Percentiles rank a stretch among this genome's conserved stretches.
Evolutionary conservation across 805 yeast genomes (phyloP).

Genomic region (Metschnikowia peoriensis): DNA sequence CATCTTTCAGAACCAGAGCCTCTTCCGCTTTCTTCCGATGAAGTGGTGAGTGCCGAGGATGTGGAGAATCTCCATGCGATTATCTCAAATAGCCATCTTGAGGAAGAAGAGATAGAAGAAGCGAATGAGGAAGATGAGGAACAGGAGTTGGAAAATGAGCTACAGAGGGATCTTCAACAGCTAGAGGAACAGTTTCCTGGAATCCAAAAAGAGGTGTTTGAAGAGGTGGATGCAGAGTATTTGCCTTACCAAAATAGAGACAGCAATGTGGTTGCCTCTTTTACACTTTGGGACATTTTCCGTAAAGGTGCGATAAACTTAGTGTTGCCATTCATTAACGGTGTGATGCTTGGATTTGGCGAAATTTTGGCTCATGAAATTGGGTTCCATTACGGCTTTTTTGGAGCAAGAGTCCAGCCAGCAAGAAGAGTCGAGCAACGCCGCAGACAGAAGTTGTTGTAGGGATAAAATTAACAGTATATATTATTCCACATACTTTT

Average conservation of each 20-base stretch:
- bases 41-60: conserved; percentile 28
- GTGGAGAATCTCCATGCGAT: conserved; percentile 26
- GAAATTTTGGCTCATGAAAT: conserved; percentile 92
- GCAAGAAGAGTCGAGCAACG: conserved; percentile 28
- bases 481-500: background rate
- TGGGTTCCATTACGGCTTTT: conserved; percentile 77
- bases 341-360: conserved; percentile 94
- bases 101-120: conserved; percentile 16
- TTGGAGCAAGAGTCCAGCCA: conserved; percentile 61
- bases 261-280: conserved; percentile 9
- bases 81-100: conserved; percentile 22
- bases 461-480: background rate
- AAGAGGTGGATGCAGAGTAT: conserved; percentile 4
- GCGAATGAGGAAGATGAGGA: conserved; percentile 6
- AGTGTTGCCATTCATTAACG: conserved; percentile 84
- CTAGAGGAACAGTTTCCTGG: background rate
- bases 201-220: background rate
- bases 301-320: conserved; percentile 68
- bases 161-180: background rate
- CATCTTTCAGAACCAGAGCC: background rate
- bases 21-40: conserved; percentile 28
- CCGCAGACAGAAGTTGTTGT: conserved; percentile 17
- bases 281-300: conserved; percentile 39
- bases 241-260: conserved; percentile 4
- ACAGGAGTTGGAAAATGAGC: background rate